Conservation (phyloP, 192 early-diverging fungal genomes). For the Podila minutissima region DNA sequence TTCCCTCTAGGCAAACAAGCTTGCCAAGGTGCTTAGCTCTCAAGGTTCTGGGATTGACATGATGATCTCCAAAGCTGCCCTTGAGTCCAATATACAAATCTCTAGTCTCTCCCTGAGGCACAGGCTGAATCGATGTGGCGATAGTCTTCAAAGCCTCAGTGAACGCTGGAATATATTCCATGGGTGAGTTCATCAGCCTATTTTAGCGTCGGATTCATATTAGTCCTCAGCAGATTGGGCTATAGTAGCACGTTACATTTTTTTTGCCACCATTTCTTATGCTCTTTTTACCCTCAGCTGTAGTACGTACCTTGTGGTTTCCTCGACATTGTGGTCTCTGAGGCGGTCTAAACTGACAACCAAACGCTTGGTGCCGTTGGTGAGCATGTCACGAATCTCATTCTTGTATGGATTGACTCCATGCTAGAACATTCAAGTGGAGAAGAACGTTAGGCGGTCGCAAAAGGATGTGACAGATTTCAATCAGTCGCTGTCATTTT, state of each 20-base stretch:
- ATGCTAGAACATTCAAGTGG: conserved; percentile 6
- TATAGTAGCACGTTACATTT: neutral
- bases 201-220: neutral
- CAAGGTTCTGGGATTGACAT: conserved; percentile 88
- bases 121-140: conserved; percentile 50
- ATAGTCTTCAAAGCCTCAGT: conserved; percentile 80
- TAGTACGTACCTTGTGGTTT: conserved; percentile 72
- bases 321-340: conserved; percentile 76
- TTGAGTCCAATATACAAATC: conserved; percentile 84
- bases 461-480: neutral
- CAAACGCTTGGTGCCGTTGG: conserved; percentile 61
- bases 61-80: conserved; percentile 91
- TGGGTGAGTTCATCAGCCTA: conserved; percentile 77
- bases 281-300: neutral
- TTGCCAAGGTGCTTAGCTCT: conserved; percentile 83
- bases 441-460: neutral
- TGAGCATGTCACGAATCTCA: conserved; percentile 51
- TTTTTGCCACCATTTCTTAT: neutral
- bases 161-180: conserved; percentile 87
- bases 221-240: neutral
- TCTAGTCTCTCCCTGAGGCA: conserved; percentile 44
- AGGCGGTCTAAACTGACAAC: conserved; percentile 93
- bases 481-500: too few relatives aligned
- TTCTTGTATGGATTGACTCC: conserved; percentile 51
- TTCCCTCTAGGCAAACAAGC: conserved; percentile 95